Base-by-base conservation (phyloP, 2,329 filamentous ascomycete species). In the Sporothrix euskadiensis region DNA sequence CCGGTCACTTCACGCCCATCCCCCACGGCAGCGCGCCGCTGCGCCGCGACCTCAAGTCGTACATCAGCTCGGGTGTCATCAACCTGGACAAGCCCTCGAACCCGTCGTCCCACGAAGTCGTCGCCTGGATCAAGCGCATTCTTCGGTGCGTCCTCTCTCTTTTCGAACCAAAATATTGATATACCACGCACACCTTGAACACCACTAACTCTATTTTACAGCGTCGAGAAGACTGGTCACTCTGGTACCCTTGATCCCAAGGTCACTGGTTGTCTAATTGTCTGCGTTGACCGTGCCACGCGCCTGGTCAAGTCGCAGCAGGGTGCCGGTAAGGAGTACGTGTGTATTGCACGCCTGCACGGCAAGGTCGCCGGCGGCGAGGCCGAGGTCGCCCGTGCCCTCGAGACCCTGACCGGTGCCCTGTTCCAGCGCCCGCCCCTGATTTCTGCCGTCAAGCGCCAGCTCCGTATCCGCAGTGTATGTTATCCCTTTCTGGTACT, bases 111-210 rank as follows among this genome's bases (percentile, higher is more conserved):
- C 96, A 99, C 88, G 96, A 99, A 87, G 96, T 99, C 77, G 96
- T 99, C 81, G 95, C 96, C 78, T 99, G 96, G 96, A 92, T 98
- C 79, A 99, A 99, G 91, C 91, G 95, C 79, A 98, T 98, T 80
- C 88, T 99, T 73, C 91, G 92, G 92, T 94, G 89, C 77, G 84
- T 80, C 69, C 4, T 3, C 41, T 3, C 14, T 19, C 7, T 41
- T 12, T 19, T 22, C 63, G 39, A 12, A 49, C 9, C 39, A 39
- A 39, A 61, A 39, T 4, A 65, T 35, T n/a, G n/a, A 41, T 22
- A 12, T 14, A 69, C 39, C 47, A 54, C 30, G 30, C n/a, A 19
- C 44, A 14, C 2, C 19, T 12, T 14, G 19, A 32, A 41, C 39
- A 39, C 22, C 71, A 66, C 71, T 68, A 30, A 69, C 61, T 54